Conservation (phyloP, 2,329 filamentous ascomycete genomes). For the Sordariomycetes sp. region DNA sequence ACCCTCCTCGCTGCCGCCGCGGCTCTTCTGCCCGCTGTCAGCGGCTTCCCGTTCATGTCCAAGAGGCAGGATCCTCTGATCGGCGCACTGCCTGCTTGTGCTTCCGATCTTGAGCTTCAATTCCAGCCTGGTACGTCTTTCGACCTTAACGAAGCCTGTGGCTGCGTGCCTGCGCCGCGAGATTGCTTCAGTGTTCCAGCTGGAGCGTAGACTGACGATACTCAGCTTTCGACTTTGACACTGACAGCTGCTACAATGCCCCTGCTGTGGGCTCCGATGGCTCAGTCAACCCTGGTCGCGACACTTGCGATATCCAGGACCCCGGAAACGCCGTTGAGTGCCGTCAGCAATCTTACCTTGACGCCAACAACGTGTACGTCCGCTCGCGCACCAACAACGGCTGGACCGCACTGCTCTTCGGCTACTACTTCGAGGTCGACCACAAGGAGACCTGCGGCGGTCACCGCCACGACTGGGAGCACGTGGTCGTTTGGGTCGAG, state of each 20-base stretch:
- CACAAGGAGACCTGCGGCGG: conserved; percentile 10
- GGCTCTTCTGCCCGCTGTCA: background rate
- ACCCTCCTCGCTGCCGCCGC: background rate
- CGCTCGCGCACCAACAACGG: conserved; percentile 13
- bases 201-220: background rate
- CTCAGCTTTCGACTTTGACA: conserved; percentile 20
- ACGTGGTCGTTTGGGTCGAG: conserved; percentile 11
- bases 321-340: conserved; percentile 18
- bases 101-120: background rate
- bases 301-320: conserved; percentile 2
- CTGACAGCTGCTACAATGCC: conserved; percentile 24
- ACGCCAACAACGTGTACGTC: conserved; percentile 15
- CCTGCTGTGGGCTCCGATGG: conserved; percentile 21
- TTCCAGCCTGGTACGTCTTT: conserved; percentile 1
- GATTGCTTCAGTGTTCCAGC: background rate
- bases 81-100: background rate
- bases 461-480: conserved; percentile 15
- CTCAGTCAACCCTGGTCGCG: conserved; percentile 17
- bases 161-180: background rate
- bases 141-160: background rate
- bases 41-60: background rate
- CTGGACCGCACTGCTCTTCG: conserved; percentile 21
- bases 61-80: background rate
- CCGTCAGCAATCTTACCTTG: conserved; percentile 16
- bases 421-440: conserved; percentile 15